Conservation (phyloP, 495 filamentous ascomycete species). For the Penicillium longicatenatum region DNA sequence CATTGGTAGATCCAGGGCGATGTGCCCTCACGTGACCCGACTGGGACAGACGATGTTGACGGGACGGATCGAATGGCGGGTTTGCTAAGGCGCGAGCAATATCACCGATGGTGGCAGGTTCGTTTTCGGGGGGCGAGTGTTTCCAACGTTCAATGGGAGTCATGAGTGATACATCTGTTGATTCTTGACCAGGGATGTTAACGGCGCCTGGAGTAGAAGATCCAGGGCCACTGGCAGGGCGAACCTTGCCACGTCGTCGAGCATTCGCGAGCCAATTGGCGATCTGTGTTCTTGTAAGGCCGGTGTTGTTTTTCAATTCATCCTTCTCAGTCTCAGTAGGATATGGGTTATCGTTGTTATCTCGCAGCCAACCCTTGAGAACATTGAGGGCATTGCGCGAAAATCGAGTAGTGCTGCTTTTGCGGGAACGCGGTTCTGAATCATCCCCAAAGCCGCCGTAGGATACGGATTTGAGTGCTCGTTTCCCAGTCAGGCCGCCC, state of each 20-base stretch:
- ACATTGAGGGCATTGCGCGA: slow-evolving; percentile 71
- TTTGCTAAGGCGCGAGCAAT: slow-evolving; percentile 76
- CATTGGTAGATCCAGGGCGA: slow-evolving; percentile 58
- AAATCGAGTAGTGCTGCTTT: slow-evolving; percentile 59
- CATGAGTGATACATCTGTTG: slow-evolving; percentile 60
- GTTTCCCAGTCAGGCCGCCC: slow-evolving; percentile 40
- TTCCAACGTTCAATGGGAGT: slow-evolving; percentile 86
- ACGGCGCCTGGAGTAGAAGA: slow-evolving; percentile 60
- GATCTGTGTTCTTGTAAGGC: slow-evolving; percentile 74
- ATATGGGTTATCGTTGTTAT: slow-evolving; percentile 76
- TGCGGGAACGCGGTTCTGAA: slow-evolving; percentile 48
- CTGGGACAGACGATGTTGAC: slow-evolving; percentile 44
- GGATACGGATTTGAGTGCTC: slow-evolving; percentile 43
- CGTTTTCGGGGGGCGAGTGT: slow-evolving; percentile 82
- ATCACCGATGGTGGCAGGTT: slow-evolving; percentile 76
- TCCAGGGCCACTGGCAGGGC: slow-evolving; percentile 56
- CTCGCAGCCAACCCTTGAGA: slow-evolving; percentile 76
- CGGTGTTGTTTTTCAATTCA: slow-evolving; percentile 67
- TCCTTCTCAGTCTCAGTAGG: slow-evolving; percentile 81
- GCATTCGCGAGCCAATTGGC: slow-evolving; percentile 88
- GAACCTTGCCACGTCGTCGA: slow-evolving; percentile 72
- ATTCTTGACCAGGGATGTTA: slow-evolving; percentile 60
- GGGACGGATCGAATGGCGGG: slow-evolving; percentile 54
- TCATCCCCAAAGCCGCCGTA: slow-evolving; percentile 39
- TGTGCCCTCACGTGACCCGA: slow-evolving; percentile 45